These are phyloP conservation scores for Cardiosporidium cionae DNA, from an alignment of 169 alveolate genomes.

Conservation along the genomic window DNA sequence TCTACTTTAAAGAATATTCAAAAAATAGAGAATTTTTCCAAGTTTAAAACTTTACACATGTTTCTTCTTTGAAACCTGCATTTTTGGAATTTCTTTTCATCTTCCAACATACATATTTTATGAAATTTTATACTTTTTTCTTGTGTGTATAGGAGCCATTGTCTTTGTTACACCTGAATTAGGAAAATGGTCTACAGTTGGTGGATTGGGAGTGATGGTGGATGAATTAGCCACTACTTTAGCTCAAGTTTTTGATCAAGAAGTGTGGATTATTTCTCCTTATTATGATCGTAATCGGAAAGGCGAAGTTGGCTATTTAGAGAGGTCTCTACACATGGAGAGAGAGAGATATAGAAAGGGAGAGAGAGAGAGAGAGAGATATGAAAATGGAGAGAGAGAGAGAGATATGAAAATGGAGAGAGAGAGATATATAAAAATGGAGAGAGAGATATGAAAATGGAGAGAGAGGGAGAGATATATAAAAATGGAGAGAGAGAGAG, in stretches of 20 bases:
- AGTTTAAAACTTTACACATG: too few species aligned
- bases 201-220: slow-evolving; percentile 86
- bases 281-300: slow-evolving; percentile 66
- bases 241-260: slow-evolving; percentile 32
- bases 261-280: slow-evolving; percentile 71
- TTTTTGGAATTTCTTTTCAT: background rate
- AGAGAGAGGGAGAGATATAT: too few species aligned
- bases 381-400: too few species aligned
- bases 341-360: too few species aligned
- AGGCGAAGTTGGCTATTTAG: slow-evolving; percentile 54
- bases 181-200: slow-evolving; percentile 80
- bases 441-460: too few species aligned
- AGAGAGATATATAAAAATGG: too few species aligned
- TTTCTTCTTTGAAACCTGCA: background rate
- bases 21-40: too few species aligned
- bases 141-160: slow-evolving; percentile 61
- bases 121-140: background rate
- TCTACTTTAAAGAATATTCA: too few species aligned
- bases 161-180: slow-evolving; percentile 75
- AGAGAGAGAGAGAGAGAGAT: too few species aligned
- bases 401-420: too few species aligned
- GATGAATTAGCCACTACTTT: slow-evolving; percentile 77
- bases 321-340: background rate
- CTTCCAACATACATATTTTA: background rate
- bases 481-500: too few species aligned